phyloP scores from a whole-genome alignment of 129 eudicot genomes.

The Centaurea solstitialis region DNA sequence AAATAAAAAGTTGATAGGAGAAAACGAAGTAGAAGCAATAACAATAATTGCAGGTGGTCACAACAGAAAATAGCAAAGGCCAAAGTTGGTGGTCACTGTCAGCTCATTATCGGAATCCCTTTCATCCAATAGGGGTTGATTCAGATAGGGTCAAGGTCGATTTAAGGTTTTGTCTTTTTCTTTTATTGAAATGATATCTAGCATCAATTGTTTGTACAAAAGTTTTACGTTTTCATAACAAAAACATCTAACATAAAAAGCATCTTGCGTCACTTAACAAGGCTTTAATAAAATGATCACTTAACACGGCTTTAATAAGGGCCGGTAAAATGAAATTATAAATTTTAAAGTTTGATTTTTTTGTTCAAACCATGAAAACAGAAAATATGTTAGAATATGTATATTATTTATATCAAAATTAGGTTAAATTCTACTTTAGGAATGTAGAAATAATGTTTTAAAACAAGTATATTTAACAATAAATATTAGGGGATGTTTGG shows the following conservation, averaged over 20 bases:
- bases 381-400: too few relatives aligned
- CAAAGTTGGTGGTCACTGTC: not conserved
- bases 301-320: not conserved
- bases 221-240: not conserved
- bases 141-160: not conserved
- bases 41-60: not conserved
- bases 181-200: too few relatives aligned
- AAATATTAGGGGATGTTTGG: too few relatives aligned
- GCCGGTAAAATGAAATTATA: not conserved
- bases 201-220: not conserved
- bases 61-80: not conserved
- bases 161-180: too few relatives aligned
- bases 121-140: not conserved
- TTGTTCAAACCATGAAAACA: not conserved
- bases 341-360: too few relatives aligned
- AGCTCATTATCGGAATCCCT: not conserved
- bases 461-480: too few relatives aligned
- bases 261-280: not conserved
- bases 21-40: not conserved
- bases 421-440: not conserved
- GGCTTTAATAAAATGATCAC: not conserved
- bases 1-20: too few relatives aligned
- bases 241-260: not conserved
- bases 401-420: not conserved
- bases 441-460: too few relatives aligned